These are phyloP conservation scores for Ochetophila trinervis DNA, from an alignment of 306 rosid species.

Conservation along the genomic window DNA sequence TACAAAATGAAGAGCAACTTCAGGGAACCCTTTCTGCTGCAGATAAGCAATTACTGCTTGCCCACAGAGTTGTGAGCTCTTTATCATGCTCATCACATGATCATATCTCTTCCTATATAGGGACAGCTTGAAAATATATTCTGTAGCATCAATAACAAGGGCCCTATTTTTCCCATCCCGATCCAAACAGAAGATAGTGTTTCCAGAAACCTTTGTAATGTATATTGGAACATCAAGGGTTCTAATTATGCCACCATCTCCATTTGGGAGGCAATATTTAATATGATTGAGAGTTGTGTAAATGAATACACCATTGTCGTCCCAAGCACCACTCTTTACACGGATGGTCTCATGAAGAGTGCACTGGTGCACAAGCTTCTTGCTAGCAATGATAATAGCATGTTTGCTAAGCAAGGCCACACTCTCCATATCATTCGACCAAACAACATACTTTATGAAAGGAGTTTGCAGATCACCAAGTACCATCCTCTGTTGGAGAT, in stretches of 20 bases:
- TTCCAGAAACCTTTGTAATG: constrained; percentile 67
- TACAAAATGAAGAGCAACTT: constrained; percentile 90
- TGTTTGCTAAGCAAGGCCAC: constrained; percentile 87
- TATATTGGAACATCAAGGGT: constrained; percentile 78
- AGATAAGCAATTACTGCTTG: constrained; percentile 88
- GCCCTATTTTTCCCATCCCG: constrained; percentile 79
- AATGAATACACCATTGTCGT: constrained; percentile 79
- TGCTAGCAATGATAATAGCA: constrained; percentile 67
- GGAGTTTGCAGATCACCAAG: constrained; percentile 84
- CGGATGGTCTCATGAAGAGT: constrained; percentile 92
- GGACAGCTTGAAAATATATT: constrained; percentile 75
- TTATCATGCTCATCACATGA: constrained; percentile 82
- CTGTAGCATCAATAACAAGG: constrained; percentile 67
- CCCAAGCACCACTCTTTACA: constrained; percentile 92
- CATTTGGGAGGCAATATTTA: constrained; percentile 82
- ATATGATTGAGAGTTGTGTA: constrained; percentile 83
- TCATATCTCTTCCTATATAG: constrained; percentile 64
- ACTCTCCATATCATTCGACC: constrained; percentile 82
- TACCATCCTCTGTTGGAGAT: constrained; percentile 69
- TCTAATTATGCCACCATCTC: constrained; percentile 76
- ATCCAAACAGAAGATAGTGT: constrained; percentile 66
- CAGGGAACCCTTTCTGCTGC: constrained; percentile 89
- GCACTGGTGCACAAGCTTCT: constrained; percentile 85
- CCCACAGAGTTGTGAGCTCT: constrained; percentile 82
- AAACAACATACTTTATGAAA: constrained; percentile 64